Evolutionary conservation across 2,329 filamentous ascomycete species (phyloP).

Genomic region (Raffaelea deltoideospora): DNA sequence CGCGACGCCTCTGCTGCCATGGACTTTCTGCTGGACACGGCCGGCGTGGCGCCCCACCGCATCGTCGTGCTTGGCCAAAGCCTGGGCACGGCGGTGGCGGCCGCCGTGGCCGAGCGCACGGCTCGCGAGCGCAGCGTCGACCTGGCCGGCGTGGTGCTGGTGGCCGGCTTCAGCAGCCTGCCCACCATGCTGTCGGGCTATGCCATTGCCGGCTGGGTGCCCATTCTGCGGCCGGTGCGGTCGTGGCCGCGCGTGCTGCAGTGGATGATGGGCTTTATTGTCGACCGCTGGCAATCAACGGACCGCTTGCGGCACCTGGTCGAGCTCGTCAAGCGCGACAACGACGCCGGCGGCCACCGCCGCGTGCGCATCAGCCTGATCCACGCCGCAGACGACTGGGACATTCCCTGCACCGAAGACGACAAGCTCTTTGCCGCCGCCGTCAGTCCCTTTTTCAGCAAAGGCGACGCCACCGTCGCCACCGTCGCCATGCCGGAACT

Average conservation of each 20-base stretch:
- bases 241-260: conserved; percentile 48
- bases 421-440: conserved; percentile 47
- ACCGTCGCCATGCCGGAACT: conserved; percentile 13
- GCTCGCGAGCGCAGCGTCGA: conserved; percentile 37
- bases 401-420: conserved; percentile 64
- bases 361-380: conserved; percentile 58
- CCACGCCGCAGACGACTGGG: conserved; percentile 66
- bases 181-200: conserved; percentile 63
- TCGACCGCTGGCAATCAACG: conserved; percentile 71
- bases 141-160: conserved; percentile 67
- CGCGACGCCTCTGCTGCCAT: conserved; percentile 61
- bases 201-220: conserved; percentile 61
- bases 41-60: conserved; percentile 49
- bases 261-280: conserved; percentile 45
- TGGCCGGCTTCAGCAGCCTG: conserved; percentile 66
- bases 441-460: conserved; percentile 21
- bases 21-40: conserved; percentile 52
- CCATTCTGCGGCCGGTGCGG: conserved; percentile 61
- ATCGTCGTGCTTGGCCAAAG: conserved; percentile 79
- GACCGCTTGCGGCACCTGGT: conserved; percentile 46
- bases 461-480: conserved; percentile 20
- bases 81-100: conserved; percentile 71
- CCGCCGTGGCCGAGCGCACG: conserved; percentile 59
- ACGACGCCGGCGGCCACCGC: conserved; percentile 19
- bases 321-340: conserved; percentile 24